A percentile compares a stretch with the other conserved stretches of the same genome.
Conservation (phyloP, 805 yeast species). For the Allodekkera sacchari region DNA sequence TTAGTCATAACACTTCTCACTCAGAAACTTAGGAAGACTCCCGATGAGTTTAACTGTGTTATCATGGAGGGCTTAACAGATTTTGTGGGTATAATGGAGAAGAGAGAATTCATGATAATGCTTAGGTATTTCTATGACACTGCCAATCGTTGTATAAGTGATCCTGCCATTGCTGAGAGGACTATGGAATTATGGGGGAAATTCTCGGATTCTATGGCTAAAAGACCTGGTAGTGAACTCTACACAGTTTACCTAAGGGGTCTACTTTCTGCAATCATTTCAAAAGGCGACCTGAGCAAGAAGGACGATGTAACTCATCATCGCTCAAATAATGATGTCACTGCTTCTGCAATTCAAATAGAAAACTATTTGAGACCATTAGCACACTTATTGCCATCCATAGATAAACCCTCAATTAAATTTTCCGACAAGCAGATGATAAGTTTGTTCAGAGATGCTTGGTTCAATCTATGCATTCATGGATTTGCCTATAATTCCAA, state of each 20-base stretch:
- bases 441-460: conserved; percentile 70
- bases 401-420: conserved; percentile 34
- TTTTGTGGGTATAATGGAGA: conserved; percentile 53
- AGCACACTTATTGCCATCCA: conserved; percentile 63
- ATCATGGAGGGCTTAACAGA: conserved; percentile 55
- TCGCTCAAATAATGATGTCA: conserved; percentile 65
- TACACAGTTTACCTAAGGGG: conserved; percentile 55
- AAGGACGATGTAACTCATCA: conserved; percentile 66
- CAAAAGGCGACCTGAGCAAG: conserved; percentile 79
- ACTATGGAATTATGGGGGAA: conserved; percentile 38
- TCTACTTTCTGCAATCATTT: conserved; percentile 55
- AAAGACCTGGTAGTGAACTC: conserved; percentile 32
- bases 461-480: conserved; percentile 92
- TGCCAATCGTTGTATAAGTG: conserved; percentile 35
- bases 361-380: conserved; percentile 60
- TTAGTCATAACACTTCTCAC: conserved; percentile 74
- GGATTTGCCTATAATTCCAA: conserved; percentile 66
- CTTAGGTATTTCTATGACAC: conserved; percentile 48
- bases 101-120: conserved; percentile 59
- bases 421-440: conserved; percentile 41
- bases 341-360: conserved; percentile 63
- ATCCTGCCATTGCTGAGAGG: conserved; percentile 12
- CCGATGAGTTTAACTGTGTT: conserved; percentile 44
- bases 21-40: conserved; percentile 52
- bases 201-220: conserved; percentile 30